Conservation (phyloP, 345 rosid genomes). For the Salix koriyanagi region DNA sequence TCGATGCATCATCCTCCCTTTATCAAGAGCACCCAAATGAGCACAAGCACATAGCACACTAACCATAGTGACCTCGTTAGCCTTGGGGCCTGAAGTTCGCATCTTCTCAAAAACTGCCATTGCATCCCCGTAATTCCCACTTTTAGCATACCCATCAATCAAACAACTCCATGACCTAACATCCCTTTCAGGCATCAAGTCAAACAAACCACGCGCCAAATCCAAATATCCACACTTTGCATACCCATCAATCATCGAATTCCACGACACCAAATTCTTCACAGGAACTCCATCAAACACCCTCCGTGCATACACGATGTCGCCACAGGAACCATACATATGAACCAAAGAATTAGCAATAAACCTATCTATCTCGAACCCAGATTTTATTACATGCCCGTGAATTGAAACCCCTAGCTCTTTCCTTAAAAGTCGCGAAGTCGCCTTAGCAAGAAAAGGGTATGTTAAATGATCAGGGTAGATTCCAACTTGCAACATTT, state of each 20-base stretch:
- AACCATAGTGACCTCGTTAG: constrained; percentile 88
- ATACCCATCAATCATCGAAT: constrained; percentile 67
- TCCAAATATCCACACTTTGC: constrained; percentile 62
- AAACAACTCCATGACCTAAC: constrained; percentile 85
- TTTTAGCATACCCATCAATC: constrained; percentile 79
- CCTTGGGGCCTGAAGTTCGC: constrained; percentile 41
- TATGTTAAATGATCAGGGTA: constrained; percentile 63
- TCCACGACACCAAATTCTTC: constrained; percentile 73
- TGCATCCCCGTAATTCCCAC: constrained; percentile 52
- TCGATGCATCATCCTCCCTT: constrained; percentile 56
- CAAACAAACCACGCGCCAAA: constrained; percentile 51
- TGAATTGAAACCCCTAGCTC: constrained; percentile 47
- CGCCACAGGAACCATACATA: constrained; percentile 54
- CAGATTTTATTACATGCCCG: constrained; percentile 40
- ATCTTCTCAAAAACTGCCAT: constrained; percentile 57
- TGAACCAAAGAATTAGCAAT: constrained; percentile 63
- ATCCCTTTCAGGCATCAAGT: constrained; percentile 55
- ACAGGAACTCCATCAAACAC: constrained; percentile 61
- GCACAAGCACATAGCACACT: constrained; percentile 85
- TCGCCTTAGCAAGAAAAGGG: constrained; percentile 68
- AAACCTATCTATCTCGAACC: constrained; percentile 52
- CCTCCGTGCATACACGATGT: constrained; percentile 42
- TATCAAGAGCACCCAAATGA: constrained; percentile 65
- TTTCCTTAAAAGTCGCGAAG: constrained; percentile 45
- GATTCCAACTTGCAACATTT: constrained; percentile 51